Evolutionary conservation across 2,329 filamentous ascomycete species (phyloP).

Genomic region (Xylaria digitata): DNA sequence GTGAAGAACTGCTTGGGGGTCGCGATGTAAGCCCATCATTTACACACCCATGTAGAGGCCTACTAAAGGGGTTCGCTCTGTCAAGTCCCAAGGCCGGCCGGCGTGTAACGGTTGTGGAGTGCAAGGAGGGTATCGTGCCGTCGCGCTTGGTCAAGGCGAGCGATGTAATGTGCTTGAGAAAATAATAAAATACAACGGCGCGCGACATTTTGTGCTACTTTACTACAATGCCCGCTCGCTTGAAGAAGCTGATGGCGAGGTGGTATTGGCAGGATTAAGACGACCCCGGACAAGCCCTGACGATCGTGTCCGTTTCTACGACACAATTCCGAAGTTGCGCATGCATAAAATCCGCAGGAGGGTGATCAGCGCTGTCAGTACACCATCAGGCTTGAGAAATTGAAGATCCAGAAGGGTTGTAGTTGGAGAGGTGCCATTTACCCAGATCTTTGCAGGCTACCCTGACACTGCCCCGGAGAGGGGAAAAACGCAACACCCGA

Average conservation of each 20-base stretch:
- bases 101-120: neutral
- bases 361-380: slow-evolving; percentile 17
- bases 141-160: slow-evolving; percentile 9
- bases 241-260: slow-evolving; percentile 10
- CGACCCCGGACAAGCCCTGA: slow-evolving; percentile 18
- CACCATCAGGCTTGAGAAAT: slow-evolving; percentile 10
- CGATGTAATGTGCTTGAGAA: slow-evolving; percentile 10
- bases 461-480: neutral
- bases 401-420: slow-evolving; percentile 25
- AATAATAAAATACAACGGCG: slow-evolving; percentile 1
- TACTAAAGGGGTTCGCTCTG: neutral
- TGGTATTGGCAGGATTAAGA: slow-evolving; percentile 10
- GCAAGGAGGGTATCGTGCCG: slow-evolving; percentile 2
- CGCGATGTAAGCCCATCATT: slow-evolving; percentile 4
- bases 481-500: slow-evolving; percentile 14
- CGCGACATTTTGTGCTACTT: slow-evolving; percentile 13
- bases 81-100: neutral
- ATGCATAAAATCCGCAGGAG: slow-evolving; percentile 4
- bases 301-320: slow-evolving; percentile 16
- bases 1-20: neutral
- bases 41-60: slow-evolving; percentile 6
- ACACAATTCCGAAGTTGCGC: neutral
- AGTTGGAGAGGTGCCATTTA: slow-evolving; percentile 35
- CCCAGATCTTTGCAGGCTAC: slow-evolving; percentile 22
- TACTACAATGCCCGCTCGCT: slow-evolving; percentile 3